Evolutionary conservation across 2,329 filamentous ascomycete species (phyloP).

Genomic region (Amesomyces nigricolor): DNA sequence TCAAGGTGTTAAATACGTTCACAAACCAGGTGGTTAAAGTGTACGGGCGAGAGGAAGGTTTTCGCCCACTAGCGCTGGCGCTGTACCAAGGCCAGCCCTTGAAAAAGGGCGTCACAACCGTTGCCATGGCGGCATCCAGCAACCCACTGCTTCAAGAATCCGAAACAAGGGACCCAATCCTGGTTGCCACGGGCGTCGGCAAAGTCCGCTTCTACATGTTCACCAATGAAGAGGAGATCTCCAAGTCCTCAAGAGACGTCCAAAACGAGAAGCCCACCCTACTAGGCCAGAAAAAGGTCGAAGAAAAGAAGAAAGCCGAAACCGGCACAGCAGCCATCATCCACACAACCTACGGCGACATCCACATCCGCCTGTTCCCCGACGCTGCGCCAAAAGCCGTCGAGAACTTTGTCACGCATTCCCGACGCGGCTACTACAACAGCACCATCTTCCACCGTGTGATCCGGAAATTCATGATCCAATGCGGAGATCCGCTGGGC

Average conservation of each 20-base stretch:
- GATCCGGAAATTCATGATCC: conserved; percentile 98
- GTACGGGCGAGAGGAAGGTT: conserved; percentile 83
- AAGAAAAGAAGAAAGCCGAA: conserved; percentile 58
- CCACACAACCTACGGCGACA: conserved; percentile 91
- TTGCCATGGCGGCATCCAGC: conserved; percentile 92
- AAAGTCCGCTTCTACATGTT: conserved; percentile 98
- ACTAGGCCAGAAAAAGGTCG: conserved; percentile 51
- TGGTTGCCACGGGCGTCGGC: conserved; percentile 75
- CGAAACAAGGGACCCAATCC: conserved; percentile 82
- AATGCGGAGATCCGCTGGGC: conserved; percentile 75
- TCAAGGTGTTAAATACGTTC: conserved; percentile 93
- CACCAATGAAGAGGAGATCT: conserved; percentile 79
- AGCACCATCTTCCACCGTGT: conserved; percentile 95
- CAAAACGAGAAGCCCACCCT: conserved; percentile 88
- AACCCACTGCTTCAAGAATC: conserved; percentile 93
- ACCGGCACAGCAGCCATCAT: conserved; percentile 75
- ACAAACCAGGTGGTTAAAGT: conserved; percentile 89
- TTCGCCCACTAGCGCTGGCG: conserved; percentile 75
- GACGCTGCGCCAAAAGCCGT: conserved; percentile 90
- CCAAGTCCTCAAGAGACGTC: conserved; percentile 79
- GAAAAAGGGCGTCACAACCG: conserved; percentile 86
- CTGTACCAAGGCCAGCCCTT: conserved; percentile 94
- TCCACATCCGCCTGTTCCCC: conserved; percentile 87
- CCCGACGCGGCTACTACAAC: conserved; percentile 90
- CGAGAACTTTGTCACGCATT: conserved; percentile 94